These are phyloP conservation scores for Stemphylium beticola DNA, from an alignment of 2,329 filamentous ascomycete species.

Conservation along the genomic window DNA sequence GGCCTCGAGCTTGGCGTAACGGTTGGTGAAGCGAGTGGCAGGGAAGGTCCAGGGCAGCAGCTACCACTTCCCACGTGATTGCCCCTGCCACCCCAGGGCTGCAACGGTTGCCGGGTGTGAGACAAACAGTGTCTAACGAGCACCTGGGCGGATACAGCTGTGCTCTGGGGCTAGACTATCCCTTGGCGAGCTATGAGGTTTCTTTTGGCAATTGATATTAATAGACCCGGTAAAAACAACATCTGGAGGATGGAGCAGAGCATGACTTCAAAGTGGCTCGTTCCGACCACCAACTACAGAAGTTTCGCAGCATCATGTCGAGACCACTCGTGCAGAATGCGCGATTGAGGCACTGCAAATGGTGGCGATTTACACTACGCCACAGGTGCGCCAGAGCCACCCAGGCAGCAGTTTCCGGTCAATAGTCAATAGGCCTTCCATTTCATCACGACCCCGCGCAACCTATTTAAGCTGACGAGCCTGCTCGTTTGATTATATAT, in stretches of 20 bases:
- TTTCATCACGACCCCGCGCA: background rate
- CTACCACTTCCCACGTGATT: conserved; percentile 16
- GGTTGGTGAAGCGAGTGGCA: conserved; percentile 34
- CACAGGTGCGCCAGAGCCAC: background rate
- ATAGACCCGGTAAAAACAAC: background rate
- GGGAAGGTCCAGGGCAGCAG: conserved; percentile 5
- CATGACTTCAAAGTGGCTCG: background rate
- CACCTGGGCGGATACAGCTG: background rate
- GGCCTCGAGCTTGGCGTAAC: conserved; percentile 40
- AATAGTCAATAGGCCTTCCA: background rate
- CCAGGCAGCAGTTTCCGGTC: conserved; percentile 10
- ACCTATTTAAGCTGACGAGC: background rate
- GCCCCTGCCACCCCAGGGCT: conserved; percentile 12
- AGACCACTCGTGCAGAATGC: background rate
- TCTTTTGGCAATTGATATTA: background rate
- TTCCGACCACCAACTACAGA: background rate
- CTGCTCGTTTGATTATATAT: background rate
- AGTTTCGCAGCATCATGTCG: background rate
- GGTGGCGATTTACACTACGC: background rate
- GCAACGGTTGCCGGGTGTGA: conserved; percentile 1
- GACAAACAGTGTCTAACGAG: background rate
- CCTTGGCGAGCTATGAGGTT: background rate
- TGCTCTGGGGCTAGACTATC: background rate
- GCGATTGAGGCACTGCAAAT: background rate
- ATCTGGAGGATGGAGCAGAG: background rate